Percentiles rank a stretch among this genome's conserved stretches.
These are phyloP conservation scores for Nephelium lappaceum DNA, from an alignment of 345 rosid species.

Conservation along the genomic window DNA sequence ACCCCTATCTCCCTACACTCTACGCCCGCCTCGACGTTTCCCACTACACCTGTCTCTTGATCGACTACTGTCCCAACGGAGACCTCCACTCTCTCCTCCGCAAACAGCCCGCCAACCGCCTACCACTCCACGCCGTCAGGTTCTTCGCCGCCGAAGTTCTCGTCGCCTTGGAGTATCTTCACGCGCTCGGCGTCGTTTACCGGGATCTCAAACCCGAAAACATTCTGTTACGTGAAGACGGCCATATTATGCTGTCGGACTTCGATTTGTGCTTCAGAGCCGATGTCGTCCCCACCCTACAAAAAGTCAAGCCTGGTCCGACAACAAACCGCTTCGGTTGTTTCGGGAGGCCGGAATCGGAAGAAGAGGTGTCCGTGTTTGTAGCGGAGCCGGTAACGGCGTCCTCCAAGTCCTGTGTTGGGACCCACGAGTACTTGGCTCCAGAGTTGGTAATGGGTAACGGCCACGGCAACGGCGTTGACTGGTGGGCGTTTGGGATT, in stretches of 20 bases:
- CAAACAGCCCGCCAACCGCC: conserved; percentile 63
- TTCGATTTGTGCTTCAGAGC: conserved; percentile 71
- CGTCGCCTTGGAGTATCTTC: conserved; percentile 82
- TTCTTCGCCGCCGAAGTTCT: conserved; percentile 86
- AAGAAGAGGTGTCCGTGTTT: conserved; percentile 54
- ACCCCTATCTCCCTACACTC: conserved; percentile 84
- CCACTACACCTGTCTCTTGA: conserved; percentile 84
- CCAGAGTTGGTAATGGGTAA: conserved; percentile 78
- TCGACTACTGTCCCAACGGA: conserved; percentile 87
- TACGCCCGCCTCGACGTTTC: conserved; percentile 71
- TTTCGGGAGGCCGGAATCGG: conserved; percentile 29
- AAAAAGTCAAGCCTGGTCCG: conserved; percentile 16
- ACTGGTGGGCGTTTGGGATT: conserved; percentile 97
- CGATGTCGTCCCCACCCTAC: conserved; percentile 56
- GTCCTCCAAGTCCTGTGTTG: conserved; percentile 70
- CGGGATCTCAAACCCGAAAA: conserved; percentile 94
- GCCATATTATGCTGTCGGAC: conserved; percentile 88
- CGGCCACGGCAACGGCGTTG: conserved; percentile 91
- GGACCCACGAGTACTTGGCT: conserved; percentile 94
- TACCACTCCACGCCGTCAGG: conserved; percentile 59
- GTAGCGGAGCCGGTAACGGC: conserved; percentile 68
- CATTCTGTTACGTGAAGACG: conserved; percentile 73
- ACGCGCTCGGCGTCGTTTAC: conserved; percentile 85
- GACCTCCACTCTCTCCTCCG: conserved; percentile 83
- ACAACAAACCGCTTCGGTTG: conserved; percentile 23